Conservation (phyloP, 2,329 filamentous ascomycete species). For the Neonectria punicea region DNA sequence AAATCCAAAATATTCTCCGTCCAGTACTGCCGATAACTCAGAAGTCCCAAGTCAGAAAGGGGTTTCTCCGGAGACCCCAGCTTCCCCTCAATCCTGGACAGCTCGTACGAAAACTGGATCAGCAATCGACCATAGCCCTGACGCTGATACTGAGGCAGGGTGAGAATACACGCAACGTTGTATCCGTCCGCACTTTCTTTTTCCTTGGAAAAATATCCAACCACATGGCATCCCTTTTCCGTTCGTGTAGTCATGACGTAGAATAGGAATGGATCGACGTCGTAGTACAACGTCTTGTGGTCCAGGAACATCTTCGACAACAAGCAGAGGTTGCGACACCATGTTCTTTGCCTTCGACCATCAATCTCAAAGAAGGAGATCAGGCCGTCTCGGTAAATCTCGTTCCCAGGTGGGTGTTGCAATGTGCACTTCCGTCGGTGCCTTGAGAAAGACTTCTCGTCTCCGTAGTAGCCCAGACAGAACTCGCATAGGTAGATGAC, state of each 20-base stretch:
- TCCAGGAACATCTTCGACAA: conserved; percentile 96
- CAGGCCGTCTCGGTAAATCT: conserved; percentile 95
- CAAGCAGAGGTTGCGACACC: conserved; percentile 95
- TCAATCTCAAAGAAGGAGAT: conserved; percentile 98
- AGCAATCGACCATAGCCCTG: conserved; percentile 93
- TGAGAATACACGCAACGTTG: conserved; percentile 98
- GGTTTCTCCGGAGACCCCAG: conserved; percentile 97
- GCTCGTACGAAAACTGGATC: conserved; percentile 97
- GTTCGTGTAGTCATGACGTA: conserved; percentile 96
- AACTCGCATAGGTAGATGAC: conserved; percentile 98
- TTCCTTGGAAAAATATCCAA: conserved; percentile 99
- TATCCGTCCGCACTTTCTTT: conserved; percentile 97
- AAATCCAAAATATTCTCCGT: conserved; percentile 92
- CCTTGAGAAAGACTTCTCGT: conserved; percentile 82
- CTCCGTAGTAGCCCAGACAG: conserved; percentile 90
- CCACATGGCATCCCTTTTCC: conserved; percentile 90
- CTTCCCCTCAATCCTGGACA: conserved; percentile 94
- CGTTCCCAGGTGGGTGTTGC: conserved; percentile 94
- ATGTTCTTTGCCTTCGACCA: conserved; percentile 90
- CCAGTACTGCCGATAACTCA: conserved; percentile 98
- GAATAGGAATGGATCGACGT: conserved; percentile 98
- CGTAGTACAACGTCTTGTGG: conserved; percentile 98
- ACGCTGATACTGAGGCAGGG: conserved; percentile 93
- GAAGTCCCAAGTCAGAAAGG: conserved; percentile 88
- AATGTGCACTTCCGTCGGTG: conserved; percentile 92